Conservation (phyloP, 345 rosid genomes). For the Gossypioides kirkii region DNA sequence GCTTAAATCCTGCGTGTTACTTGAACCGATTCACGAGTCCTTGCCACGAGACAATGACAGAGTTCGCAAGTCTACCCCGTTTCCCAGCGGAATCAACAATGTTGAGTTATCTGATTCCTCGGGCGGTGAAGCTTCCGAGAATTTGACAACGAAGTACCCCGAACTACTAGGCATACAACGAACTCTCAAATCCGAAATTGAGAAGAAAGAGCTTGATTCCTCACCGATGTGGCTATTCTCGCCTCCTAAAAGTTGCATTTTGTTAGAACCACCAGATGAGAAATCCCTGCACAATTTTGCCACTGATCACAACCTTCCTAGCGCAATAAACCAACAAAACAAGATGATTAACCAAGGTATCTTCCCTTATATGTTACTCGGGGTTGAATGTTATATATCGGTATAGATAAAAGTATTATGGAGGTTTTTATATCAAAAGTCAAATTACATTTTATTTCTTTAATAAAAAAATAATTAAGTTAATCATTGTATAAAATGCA, state of each 20-base stretch:
- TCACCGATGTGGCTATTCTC: constrained; percentile 84
- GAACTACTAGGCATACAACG: constrained; percentile 62
- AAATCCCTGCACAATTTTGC: constrained; percentile 14
- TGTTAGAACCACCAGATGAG: constrained; percentile 48
- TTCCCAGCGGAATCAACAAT: constrained; percentile 37
- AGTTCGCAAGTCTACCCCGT: constrained; percentile 48
- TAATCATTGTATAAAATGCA: too few species aligned
- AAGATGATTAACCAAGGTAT: constrained; percentile 18
- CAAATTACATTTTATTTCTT: too few species aligned
- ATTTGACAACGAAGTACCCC: constrained; percentile 54
- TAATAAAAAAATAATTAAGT: too few species aligned
- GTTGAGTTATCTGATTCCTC: constrained; percentile 50
- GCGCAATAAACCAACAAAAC: constrained; percentile 12
- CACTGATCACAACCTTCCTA: constrained; percentile 14
- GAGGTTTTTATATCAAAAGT: too few species aligned
- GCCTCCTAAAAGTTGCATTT: constrained; percentile 78
- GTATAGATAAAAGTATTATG: too few species aligned
- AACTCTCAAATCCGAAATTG: constrained; percentile 33
- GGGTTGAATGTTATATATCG: too few species aligned
- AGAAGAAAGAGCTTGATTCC: constrained; percentile 42
- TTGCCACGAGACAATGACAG: constrained; percentile 21
- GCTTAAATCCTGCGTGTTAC: constrained; percentile 71
- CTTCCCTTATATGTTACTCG: background rate
- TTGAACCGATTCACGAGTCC: constrained; percentile 47
- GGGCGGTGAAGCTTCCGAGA: constrained; percentile 38